Percentiles rank a stretch among this genome's conserved stretches.
phyloP scores from a whole-genome alignment of 2,329 filamentous ascomycete genomes.

The Penicillium thymicola region DNA sequence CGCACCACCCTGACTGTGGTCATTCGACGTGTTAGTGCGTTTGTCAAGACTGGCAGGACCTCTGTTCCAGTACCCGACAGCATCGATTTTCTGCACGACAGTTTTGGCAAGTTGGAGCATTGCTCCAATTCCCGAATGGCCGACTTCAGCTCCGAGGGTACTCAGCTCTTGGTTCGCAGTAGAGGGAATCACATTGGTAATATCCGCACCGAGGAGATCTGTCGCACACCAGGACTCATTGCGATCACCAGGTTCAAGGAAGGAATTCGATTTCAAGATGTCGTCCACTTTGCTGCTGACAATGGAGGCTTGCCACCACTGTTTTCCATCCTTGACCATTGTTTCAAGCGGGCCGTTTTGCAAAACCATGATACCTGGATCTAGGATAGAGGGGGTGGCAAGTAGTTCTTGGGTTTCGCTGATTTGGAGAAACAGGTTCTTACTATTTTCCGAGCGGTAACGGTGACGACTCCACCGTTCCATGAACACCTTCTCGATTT shows the following conservation, averaged over 20 bases:
- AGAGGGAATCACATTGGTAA: neutral
- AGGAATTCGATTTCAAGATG: constrained; percentile 31
- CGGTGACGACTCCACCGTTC: constrained; percentile 34
- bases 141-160: constrained; percentile 1
- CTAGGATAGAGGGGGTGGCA: constrained; percentile 16
- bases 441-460: constrained; percentile 17
- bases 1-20: neutral
- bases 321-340: constrained; percentile 32
- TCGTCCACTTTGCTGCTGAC: constrained; percentile 36
- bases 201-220: constrained; percentile 25
- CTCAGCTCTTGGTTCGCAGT: neutral
- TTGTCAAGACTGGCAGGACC: constrained; percentile 4
- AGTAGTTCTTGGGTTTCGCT: constrained; percentile 40
- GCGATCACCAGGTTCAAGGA: constrained; percentile 35
- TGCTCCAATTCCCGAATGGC: constrained; percentile 3
- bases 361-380: constrained; percentile 28
- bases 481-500: constrained; percentile 35
- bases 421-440: constrained; percentile 34
- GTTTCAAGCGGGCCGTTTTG: constrained; percentile 23
- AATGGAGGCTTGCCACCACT: constrained; percentile 43
- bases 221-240: constrained; percentile 32
- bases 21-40: neutral
- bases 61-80: constrained; percentile 32
- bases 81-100: constrained; percentile 39
- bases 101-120: constrained; percentile 26